These are phyloP conservation scores for Ogataea henricii DNA, from an alignment of 805 yeast genomes.

Conservation along the genomic window DNA sequence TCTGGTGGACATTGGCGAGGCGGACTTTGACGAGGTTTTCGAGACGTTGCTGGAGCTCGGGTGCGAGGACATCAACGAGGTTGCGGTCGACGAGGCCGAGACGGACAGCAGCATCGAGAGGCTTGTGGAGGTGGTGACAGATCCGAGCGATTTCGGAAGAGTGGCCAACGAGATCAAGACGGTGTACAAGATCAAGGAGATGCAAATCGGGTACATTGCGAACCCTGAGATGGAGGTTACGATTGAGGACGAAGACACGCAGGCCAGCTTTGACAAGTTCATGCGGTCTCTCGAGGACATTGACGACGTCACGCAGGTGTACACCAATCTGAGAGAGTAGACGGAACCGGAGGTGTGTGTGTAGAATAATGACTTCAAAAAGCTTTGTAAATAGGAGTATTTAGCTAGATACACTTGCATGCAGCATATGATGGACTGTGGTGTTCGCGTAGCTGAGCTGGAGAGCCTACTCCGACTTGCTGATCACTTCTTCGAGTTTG, in stretches of 20 bases:
- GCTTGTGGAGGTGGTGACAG: conserved; percentile 58
- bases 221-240: conserved; percentile 60
- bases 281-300: conserved; percentile 65
- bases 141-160: conserved; percentile 59
- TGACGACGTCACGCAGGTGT: conserved; percentile 83
- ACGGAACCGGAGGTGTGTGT: not conserved
- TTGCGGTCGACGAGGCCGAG: conserved; percentile 26
- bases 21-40: conserved; percentile 61
- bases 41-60: conserved; percentile 78
- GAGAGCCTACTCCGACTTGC: conserved; percentile 27
- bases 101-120: conserved; percentile 14
- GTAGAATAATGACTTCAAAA: conserved; percentile 10
- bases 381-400: conserved; percentile 9
- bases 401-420: conserved; percentile 2
- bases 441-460: conserved; percentile 8
- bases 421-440: not conserved
- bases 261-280: conserved; percentile 57
- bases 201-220: conserved; percentile 69
- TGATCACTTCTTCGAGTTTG: conserved; percentile 38
- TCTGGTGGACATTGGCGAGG: conserved; percentile 44
- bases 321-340: conserved; percentile 59
- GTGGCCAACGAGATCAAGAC: conserved; percentile 61
- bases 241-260: conserved; percentile 53
- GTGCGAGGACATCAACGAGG: conserved; percentile 63
- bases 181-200: conserved; percentile 64